phyloP scores from a whole-genome alignment of 176 grass and related monocot genomes.

The Pontederia crassipes region DNA sequence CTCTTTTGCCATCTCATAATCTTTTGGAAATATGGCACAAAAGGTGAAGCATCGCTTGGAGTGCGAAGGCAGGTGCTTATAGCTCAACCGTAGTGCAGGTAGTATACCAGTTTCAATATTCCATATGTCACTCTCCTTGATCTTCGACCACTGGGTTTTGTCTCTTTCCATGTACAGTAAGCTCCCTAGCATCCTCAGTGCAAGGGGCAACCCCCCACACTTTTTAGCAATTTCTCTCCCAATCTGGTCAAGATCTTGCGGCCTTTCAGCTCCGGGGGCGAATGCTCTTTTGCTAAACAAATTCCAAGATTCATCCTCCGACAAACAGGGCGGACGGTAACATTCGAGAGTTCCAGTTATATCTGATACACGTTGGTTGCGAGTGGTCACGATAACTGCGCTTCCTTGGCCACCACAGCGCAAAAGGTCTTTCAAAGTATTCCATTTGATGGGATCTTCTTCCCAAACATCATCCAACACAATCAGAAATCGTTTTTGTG shows the following conservation, averaged over 20 bases:
- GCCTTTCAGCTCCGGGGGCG: neutral
- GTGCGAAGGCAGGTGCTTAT: constrained; percentile 22
- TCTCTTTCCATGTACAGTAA: constrained; percentile 3
- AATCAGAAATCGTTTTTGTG: neutral
- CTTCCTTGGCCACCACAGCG: constrained; percentile 15
- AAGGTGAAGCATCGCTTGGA: constrained; percentile 24
- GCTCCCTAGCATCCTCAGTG: neutral
- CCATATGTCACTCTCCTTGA: constrained; percentile 14
- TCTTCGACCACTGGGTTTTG: neutral
- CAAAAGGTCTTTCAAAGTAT: neutral
- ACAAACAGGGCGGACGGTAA: neutral
- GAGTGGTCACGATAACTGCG: constrained; percentile 26
- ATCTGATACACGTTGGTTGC: neutral
- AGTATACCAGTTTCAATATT: neutral
- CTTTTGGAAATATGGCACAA: constrained; percentile 22
- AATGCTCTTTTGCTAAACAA: constrained; percentile 18
- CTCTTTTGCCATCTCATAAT: constrained; percentile 9
- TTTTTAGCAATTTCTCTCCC: constrained; percentile 12
- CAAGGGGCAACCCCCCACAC: constrained; percentile 26
- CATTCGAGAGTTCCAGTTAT: constrained; percentile 7
- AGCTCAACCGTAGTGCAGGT: constrained; percentile 15
- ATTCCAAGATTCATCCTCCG: constrained; percentile 3
- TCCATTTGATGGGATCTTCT: constrained; percentile 9
- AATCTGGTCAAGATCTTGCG: neutral
- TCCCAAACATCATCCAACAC: constrained; percentile 38